Conservation (phyloP, 2,329 filamentous ascomycete species). For the Talaromyces albobiverticillius region DNA sequence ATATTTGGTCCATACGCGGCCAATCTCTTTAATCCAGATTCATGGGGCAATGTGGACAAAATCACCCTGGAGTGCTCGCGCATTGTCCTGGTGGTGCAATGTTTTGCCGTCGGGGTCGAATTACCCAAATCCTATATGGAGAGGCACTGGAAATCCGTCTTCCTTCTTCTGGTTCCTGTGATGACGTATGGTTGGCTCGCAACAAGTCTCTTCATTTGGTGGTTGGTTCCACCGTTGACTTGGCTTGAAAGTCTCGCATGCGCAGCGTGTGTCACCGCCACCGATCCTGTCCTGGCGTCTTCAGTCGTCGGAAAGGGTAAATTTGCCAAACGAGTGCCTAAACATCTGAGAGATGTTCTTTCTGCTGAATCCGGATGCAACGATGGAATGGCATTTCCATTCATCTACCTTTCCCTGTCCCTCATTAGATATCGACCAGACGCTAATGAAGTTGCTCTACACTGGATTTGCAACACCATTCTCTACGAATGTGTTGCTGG, state of each 20-base stretch:
- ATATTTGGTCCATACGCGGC: conserved; percentile 68
- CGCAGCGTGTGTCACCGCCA: conserved; percentile 93
- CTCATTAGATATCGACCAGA: conserved; percentile 76
- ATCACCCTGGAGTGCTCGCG: conserved; percentile 70
- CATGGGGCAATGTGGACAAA: conserved; percentile 66
- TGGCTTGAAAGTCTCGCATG: conserved; percentile 89
- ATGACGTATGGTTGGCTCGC: conserved; percentile 89
- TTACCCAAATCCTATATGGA: conserved; percentile 84
- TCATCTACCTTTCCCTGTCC: conserved; percentile 89
- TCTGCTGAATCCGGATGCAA: conserved; percentile 98
- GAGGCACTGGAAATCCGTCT: conserved; percentile 90
- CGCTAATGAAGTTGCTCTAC: conserved; percentile 66
- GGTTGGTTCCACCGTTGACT: conserved; percentile 71
- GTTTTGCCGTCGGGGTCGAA: conserved; percentile 70
- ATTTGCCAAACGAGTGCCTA: conserved; percentile 94
- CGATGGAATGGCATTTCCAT: conserved; percentile 99
- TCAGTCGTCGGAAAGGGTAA: conserved; percentile 99
- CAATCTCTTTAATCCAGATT: conserved; percentile 58
- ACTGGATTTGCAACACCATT: conserved; percentile 88
- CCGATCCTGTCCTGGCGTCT: conserved; percentile 92
- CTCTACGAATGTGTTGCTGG: conserved; percentile 96
- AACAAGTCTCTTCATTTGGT: conserved; percentile 93
- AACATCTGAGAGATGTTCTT: conserved; percentile 90
- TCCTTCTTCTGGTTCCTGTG: conserved; percentile 83
- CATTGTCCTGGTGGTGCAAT: conserved; percentile 69